A percentile compares a stretch with the other conserved stretches of the same genome.
These are phyloP conservation scores for Aspergillus saccharolyticus DNA, from an alignment of 495 filamentous ascomycete species.

Conservation along the genomic window DNA sequence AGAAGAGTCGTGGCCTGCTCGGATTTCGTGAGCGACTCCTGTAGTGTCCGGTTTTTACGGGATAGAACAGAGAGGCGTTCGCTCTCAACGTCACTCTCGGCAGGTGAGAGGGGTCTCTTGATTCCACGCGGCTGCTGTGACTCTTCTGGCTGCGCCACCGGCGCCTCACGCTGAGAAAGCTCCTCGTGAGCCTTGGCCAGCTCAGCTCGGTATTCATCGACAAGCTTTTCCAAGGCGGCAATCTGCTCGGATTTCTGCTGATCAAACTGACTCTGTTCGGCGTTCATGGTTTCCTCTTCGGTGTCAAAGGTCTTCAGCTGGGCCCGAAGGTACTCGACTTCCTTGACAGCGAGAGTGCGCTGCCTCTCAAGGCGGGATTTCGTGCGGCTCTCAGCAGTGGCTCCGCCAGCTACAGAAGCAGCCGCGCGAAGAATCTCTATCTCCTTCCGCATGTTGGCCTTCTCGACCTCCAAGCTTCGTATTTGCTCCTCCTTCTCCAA, in stretches of 20 bases:
- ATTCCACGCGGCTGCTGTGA: conserved; percentile 30
- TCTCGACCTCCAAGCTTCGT: conserved; percentile 64
- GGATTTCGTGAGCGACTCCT: conserved; percentile 64
- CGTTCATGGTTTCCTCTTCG: conserved; percentile 81
- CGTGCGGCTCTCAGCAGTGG: conserved; percentile 44
- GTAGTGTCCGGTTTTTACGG: conserved; percentile 79
- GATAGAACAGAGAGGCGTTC: conserved; percentile 77
- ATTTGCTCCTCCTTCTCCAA: conserved; percentile 75
- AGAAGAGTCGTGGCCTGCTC: conserved; percentile 62
- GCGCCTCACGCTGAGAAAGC: conserved; percentile 55
- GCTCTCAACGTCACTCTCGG: conserved; percentile 57
- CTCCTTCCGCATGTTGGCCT: conserved; percentile 52
- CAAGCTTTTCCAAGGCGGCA: conserved; percentile 72
- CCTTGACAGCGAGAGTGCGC: conserved; percentile 76
- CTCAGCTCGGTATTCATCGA: conserved; percentile 87
- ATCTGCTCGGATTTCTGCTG: conserved; percentile 71
- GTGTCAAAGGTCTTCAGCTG: conserved; percentile 88
- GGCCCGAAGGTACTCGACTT: conserved; percentile 87
- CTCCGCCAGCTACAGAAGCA: conserved; percentile 28
- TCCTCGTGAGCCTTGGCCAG: conserved; percentile 67
- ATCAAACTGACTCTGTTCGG: conserved; percentile 62
- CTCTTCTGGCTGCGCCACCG: conserved; percentile 27
- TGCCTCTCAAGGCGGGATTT: conserved; percentile 79
- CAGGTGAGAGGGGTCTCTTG: conserved; percentile 53
- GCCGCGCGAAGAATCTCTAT: conserved; percentile 60